Evolutionary conservation across 2,329 filamentous ascomycete species (phyloP), one percentile per base, ranked within the genome.

Genomic region (Talaromyces sp.): DNA sequence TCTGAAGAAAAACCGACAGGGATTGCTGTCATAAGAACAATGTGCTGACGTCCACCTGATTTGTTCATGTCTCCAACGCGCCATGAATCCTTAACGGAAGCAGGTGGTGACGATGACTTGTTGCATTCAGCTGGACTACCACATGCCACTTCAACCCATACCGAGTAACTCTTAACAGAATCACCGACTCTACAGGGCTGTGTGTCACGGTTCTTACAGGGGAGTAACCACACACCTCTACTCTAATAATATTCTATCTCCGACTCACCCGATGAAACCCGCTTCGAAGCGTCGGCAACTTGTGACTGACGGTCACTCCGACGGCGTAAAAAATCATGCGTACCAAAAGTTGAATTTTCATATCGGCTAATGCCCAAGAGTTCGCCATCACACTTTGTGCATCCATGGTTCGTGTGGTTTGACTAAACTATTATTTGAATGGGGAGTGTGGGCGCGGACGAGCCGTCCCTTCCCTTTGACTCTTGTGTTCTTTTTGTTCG

Each of bases 1-100:
- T 39, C 52, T 56, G 52, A 56, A 56, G 52, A 56, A 56, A 37
- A 37, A 37, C n/a, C 52, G 31, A 56, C 52, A 56, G 52, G 52
- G 52, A 56, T 56, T 37, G 52, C 52, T 39, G 33, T 56, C 52
- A 56, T 37, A 39, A 16, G 52, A 56, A 56, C 52, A n/a, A 37
- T 56, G 33, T 56, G 52, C 52, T 56, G 52, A 56, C 19, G 52
- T 37, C 33, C 52, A 39, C 52, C 52, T 56, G 52, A 56, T 54
- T 54, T 27, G 13, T 27, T 48, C 19, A 13, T 48, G 47, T 33
- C 48, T 9, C 47, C 48, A 33, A n/a, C 24, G 31, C 4, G 8
- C 27, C 47, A 24, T n/a, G 24, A 50, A 31, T 27, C 45, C 45
- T 19, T 24, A 27, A 50, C 22, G n/a, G 24, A 14, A 19, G 50